Conservation (phyloP, 148 eudicot genomes). For the Heliamphora exappendiculata region DNA sequence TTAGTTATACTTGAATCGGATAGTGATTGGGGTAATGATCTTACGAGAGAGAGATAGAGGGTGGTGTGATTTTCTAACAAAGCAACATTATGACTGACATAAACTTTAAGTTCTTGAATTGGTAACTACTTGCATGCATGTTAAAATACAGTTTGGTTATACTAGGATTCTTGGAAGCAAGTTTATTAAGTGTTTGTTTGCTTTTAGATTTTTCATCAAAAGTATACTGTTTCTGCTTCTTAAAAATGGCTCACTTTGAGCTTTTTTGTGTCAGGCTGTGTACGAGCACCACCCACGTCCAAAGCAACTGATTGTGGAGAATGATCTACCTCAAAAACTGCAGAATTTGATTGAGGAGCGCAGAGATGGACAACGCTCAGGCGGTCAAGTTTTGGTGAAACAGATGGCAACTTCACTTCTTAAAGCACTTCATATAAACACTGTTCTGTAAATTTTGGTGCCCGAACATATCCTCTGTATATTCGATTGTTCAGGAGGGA, state of each 20-base stretch:
- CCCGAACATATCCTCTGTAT: not conserved
- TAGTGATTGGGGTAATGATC: not conserved
- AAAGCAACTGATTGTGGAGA: conserved; percentile 92
- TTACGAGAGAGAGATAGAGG: too few species aligned
- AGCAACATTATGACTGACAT: not conserved
- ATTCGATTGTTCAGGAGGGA: conserved; percentile 4
- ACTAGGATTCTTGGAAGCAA: not conserved
- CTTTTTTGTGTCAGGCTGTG: conserved; percentile 60
- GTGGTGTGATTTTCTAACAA: too few species aligned
- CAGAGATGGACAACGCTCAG: conserved; percentile 93
- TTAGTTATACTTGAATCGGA: not conserved
- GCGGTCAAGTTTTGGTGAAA: conserved; percentile 96
- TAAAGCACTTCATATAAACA: conserved; percentile 96
- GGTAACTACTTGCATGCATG: not conserved
- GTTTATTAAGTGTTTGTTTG: too few species aligned
- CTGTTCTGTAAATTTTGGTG: conserved; percentile 48
- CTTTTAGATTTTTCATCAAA: not conserved
- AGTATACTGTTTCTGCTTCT: not conserved
- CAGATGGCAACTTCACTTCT: conserved; percentile 99
- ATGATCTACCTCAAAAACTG: conserved; percentile 88
- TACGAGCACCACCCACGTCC: conserved; percentile 99
- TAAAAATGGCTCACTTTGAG: not conserved
- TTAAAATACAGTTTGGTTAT: not conserved
- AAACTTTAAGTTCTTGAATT: too few species aligned
- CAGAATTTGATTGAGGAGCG: conserved; percentile 94